phyloP scores from a whole-genome alignment of 73 alveolate species.

The Paramecium primaurelia region DNA sequence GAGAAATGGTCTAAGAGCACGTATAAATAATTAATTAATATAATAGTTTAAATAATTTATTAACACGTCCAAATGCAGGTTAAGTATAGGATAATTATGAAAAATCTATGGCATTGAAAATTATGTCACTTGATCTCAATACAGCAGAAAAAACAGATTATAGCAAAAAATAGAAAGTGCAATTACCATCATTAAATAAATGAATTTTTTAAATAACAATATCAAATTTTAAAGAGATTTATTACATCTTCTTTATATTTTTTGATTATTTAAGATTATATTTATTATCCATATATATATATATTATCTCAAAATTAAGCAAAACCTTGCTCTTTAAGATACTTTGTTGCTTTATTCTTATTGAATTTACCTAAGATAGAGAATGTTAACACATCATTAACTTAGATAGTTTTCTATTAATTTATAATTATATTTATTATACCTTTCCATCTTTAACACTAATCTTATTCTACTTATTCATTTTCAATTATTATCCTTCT shows the following conservation, averaged over 20 bases:
- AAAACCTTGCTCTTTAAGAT: background rate
- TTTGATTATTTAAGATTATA: background rate
- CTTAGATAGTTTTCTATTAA: background rate
- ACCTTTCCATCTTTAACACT: constrained; percentile 59
- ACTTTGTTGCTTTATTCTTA: background rate
- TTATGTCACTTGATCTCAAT: constrained; percentile 57
- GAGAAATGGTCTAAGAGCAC: constrained; percentile 56
- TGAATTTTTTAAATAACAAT: background rate
- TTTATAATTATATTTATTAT: background rate
- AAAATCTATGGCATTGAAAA: constrained; percentile 55
- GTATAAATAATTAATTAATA: background rate
- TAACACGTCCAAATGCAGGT: constrained; percentile 38
- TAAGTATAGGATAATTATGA: constrained; percentile 37
- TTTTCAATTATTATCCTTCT: constrained; percentile 48
- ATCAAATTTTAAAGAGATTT: background rate
- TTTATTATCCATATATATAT: background rate
- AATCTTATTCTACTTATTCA: constrained; percentile 52
- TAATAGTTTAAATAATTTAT: background rate
- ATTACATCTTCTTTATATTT: no score
- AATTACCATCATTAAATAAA: background rate
- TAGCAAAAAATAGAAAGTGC: constrained; percentile 14
- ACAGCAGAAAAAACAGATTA: constrained; percentile 59
- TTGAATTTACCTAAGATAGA: constrained; percentile 16
- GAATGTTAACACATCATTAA: constrained; percentile 9
- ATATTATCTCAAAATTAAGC: background rate